A percentile compares a stretch with the other conserved stretches of the same genome.
Evolutionary conservation across 176 grass and related monocot species (phyloP).

Genomic region (Carex parvula): DNA sequence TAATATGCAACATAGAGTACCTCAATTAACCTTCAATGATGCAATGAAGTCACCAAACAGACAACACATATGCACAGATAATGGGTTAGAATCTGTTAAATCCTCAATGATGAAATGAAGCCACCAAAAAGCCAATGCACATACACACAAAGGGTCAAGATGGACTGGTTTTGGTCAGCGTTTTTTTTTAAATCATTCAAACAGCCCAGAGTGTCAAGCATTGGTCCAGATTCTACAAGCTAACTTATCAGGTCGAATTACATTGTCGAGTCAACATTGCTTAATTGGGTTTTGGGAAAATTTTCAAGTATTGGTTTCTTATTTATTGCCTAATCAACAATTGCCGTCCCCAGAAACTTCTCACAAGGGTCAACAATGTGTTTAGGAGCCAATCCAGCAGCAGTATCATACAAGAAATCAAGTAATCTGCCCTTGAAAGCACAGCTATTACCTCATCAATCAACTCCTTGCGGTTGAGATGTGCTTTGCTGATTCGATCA

Average conservation of each 20-base stretch:
- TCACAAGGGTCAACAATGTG: too few relatives aligned
- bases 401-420: neutral
- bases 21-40: neutral
- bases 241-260: neutral
- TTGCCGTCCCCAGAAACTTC: too few relatives aligned
- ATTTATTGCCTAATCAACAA: too few relatives aligned
- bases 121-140: neutral
- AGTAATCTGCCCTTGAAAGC: neutral
- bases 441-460: conserved; percentile 63
- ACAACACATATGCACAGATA: neutral
- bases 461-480: conserved; percentile 67
- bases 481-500: conserved; percentile 58
- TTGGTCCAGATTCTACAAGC: neutral
- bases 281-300: neutral
- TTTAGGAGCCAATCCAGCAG: too few relatives aligned
- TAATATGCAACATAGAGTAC: neutral
- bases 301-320: neutral
- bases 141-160: neutral
- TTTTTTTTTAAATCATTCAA: neutral
- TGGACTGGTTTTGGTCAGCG: neutral
- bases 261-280: neutral
- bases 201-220: neutral
- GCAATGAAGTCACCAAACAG: neutral
- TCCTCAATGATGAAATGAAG: neutral
- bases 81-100: neutral